These are phyloP conservation scores for Erythrobasidium hasegawianum DNA, from an alignment of 1,284 basidiomycete species.

Conservation along the genomic window DNA sequence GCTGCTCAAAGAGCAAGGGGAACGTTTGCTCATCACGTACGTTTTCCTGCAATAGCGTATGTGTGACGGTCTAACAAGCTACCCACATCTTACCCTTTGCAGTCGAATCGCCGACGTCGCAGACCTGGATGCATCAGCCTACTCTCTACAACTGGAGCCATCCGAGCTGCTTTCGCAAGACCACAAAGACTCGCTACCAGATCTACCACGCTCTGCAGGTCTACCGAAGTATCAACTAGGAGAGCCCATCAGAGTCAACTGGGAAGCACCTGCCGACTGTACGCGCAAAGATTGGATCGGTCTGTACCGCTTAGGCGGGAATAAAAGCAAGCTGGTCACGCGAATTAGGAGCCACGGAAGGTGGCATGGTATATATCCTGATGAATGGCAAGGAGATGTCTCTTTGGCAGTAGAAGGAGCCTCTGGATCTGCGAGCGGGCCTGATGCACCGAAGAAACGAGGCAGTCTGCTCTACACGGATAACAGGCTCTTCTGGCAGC, in stretches of 20 bases:
- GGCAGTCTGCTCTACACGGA: slow-evolving; percentile 74
- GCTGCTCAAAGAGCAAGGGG: slow-evolving; percentile 79
- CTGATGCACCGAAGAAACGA: slow-evolving; percentile 43
- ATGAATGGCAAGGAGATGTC: slow-evolving; percentile 88
- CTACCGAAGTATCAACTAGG: slow-evolving; percentile 73
- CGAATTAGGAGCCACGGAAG: slow-evolving; percentile 77
- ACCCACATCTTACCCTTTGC: too few species aligned
- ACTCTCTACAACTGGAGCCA: slow-evolving; percentile 63
- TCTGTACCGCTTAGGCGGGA: slow-evolving; percentile 75
- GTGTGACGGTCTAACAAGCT: too few species aligned
- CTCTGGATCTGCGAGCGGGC: slow-evolving; percentile 39
- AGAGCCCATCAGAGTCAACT: slow-evolving; percentile 78
- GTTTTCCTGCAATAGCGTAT: too few species aligned
- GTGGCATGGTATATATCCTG: slow-evolving; percentile 86
- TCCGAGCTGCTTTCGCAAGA: slow-evolving; percentile 48
- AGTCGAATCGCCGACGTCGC: slow-evolving; percentile 79
- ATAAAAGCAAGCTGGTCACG: slow-evolving; percentile 75
- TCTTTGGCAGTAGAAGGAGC: slow-evolving; percentile 44
- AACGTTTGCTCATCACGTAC: slow-evolving; percentile 80
- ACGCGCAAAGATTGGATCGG: slow-evolving; percentile 97
- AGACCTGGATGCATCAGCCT: slow-evolving; percentile 71
- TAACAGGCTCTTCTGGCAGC: slow-evolving; percentile 76
- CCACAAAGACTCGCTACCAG: slow-evolving; percentile 42
- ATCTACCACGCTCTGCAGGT: slow-evolving; percentile 52
- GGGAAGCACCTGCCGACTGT: slow-evolving; percentile 81